A percentile compares a stretch with the other conserved stretches of the same genome.
phyloP scores from a whole-genome alignment of 768 basidiomycete species.

The Serendipita sp. region DNA sequence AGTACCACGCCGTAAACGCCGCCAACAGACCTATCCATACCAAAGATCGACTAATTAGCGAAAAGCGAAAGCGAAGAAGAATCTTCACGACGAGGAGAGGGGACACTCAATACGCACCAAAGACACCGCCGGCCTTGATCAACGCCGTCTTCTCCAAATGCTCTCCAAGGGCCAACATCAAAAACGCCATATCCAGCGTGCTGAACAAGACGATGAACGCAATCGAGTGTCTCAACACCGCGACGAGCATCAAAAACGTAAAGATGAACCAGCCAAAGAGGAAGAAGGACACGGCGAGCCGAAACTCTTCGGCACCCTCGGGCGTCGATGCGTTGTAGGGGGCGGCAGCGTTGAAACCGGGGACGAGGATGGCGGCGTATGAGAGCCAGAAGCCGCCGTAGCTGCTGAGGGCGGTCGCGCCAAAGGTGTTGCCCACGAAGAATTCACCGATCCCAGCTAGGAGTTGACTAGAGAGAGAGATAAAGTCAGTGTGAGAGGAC shows the following conservation, averaged over 20 bases:
- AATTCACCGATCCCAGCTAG: conserved; percentile 18
- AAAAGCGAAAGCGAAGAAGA: neutral
- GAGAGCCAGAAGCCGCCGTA: conserved; percentile 17
- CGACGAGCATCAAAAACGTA: conserved; percentile 1
- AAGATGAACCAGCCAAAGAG: conserved; percentile 6
- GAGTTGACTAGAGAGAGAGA: neutral
- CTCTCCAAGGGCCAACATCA: neutral
- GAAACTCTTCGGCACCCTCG: conserved; percentile 3
- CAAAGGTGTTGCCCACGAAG: conserved; percentile 25
- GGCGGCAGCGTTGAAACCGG: conserved; percentile 10
- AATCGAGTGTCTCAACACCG: neutral
- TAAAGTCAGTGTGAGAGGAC: too few species aligned
- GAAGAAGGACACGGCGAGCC: conserved; percentile 12
- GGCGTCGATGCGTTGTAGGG: conserved; percentile 10
- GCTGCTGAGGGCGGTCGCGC: conserved; percentile 14
- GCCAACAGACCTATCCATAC: neutral
- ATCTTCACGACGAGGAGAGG: too few species aligned
- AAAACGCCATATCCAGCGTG: neutral
- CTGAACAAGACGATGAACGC: neutral
- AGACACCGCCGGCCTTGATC: neutral
- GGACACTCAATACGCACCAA: neutral
- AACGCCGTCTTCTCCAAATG: neutral
- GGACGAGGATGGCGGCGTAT: conserved; percentile 14
- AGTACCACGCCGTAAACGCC: conserved; percentile 4
- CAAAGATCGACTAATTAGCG: too few species aligned